These are phyloP conservation scores for Talaromyces thailandensis DNA, from an alignment of 495 filamentous ascomycete species.

Conservation along the genomic window DNA sequence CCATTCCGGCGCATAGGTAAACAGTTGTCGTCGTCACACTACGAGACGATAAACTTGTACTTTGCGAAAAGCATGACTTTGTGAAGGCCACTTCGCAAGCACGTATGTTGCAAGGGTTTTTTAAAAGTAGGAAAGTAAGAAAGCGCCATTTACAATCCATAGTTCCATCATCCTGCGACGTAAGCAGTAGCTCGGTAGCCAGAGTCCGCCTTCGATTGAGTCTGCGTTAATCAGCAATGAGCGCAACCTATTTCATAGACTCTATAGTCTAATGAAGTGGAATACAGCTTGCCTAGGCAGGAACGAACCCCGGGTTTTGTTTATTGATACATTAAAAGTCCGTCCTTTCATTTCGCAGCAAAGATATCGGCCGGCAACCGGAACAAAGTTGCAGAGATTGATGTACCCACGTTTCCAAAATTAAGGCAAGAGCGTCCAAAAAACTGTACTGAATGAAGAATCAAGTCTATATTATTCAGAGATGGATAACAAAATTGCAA, in stretches of 20 bases:
- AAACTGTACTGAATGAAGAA: neutral
- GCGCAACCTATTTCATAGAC: neutral
- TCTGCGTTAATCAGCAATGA: neutral
- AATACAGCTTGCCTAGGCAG: neutral
- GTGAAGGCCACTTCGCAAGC: neutral
- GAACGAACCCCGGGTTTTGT: neutral
- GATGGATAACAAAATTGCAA: neutral
- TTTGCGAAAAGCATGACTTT: neutral
- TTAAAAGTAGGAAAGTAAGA: neutral
- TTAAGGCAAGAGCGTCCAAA: neutral
- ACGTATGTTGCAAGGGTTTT: neutral
- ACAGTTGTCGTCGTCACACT: neutral
- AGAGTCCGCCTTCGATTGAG: neutral
- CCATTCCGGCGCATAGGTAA: neutral
- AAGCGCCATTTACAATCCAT: neutral
- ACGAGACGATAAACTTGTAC: neutral
- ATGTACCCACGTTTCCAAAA: neutral
- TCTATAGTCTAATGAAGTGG: neutral
- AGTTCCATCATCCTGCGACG: neutral
- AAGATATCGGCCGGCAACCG: neutral
- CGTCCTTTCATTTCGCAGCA: neutral
- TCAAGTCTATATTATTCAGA: neutral
- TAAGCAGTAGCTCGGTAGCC: neutral
- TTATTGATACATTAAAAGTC: conserved; percentile 2
- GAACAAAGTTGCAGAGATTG: neutral